phyloP scores from a whole-genome alignment of 2,329 filamentous ascomycete species.

The Thelonectria olida region DNA sequence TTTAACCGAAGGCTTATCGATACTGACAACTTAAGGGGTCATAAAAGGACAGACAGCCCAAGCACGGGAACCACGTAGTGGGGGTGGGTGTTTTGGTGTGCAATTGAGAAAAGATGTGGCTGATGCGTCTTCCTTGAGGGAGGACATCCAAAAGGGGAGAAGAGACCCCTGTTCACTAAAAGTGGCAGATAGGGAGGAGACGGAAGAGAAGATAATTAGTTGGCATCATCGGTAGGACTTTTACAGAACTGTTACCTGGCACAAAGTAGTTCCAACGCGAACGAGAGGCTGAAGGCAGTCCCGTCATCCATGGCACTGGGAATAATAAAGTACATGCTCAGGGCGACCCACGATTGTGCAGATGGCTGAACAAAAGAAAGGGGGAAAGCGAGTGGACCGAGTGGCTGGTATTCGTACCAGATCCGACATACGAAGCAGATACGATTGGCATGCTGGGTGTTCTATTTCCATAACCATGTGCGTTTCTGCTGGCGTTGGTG shows the following conservation, averaged over 20 bases:
- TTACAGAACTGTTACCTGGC: background rate
- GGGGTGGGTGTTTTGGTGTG: background rate
- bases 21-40: conserved; percentile 2
- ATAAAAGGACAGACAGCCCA: background rate
- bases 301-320: conserved; percentile 10
- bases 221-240: conserved; percentile 11
- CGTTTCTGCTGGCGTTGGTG: too few species aligned
- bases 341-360: conserved; percentile 30
- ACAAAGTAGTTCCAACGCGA: too few species aligned
- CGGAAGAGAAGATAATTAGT: conserved; percentile 5
- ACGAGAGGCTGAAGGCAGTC: too few species aligned
- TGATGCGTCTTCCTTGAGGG: conserved; percentile 1
- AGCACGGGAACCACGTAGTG: background rate
- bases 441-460: background rate
- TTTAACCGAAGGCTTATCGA: conserved; percentile 29
- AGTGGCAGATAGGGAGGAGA: conserved; percentile 24
- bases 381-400: conserved; percentile 4
- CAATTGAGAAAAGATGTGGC: conserved; percentile 9
- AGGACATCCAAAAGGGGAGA: conserved; percentile 35
- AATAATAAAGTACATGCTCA: conserved; percentile 13
- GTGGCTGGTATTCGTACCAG: conserved; percentile 7
- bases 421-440: background rate
- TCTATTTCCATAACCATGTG: background rate
- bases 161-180: conserved; percentile 21
- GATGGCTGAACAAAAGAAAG: conserved; percentile 6